A percentile compares a stretch with the other conserved stretches of the same genome.
These are phyloP conservation scores for Ricinus communis DNA, from an alignment of 345 rosid species.

Conservation along the genomic window DNA sequence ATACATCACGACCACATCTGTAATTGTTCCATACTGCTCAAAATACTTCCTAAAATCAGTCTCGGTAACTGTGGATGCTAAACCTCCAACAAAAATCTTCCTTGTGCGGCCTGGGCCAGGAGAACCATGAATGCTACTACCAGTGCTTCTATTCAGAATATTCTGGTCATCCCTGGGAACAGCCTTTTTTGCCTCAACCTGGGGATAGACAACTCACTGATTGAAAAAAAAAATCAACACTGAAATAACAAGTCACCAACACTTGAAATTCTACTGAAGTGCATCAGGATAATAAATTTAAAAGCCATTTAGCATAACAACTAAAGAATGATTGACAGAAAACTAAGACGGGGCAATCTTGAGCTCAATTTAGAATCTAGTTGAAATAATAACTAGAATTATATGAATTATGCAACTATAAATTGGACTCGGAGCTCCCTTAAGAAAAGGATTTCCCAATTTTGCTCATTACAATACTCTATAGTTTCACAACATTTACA, in stretches of 20 bases:
- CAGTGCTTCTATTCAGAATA: slow-evolving; percentile 47
- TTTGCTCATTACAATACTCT: slow-evolving; percentile 1
- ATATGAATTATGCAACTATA: slow-evolving; percentile 38
- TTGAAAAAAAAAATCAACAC: slow-evolving; percentile 25
- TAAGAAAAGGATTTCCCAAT: slow-evolving; percentile 17
- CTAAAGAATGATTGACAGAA: slow-evolving; percentile 7
- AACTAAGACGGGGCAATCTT: slow-evolving; percentile 10
- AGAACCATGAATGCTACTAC: slow-evolving; percentile 57
- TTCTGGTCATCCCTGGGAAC: slow-evolving; percentile 82
- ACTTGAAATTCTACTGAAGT: slow-evolving; percentile 8
- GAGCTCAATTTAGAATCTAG: slow-evolving; percentile 33
- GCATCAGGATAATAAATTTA: neutral
- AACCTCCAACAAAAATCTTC: slow-evolving; percentile 81
- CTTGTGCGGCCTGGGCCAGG: slow-evolving; percentile 67
- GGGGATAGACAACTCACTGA: slow-evolving; percentile 24
- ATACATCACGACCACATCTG: slow-evolving; percentile 81
- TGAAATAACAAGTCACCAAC: slow-evolving; percentile 9
- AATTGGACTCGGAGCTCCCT: slow-evolving; percentile 26
- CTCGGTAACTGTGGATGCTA: slow-evolving; percentile 78
- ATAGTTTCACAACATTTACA: slow-evolving; percentile 8
- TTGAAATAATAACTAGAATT: slow-evolving; percentile 31
- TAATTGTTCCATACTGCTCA: slow-evolving; percentile 74
- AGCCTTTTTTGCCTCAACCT: slow-evolving; percentile 85
- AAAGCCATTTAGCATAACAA: too few species aligned
- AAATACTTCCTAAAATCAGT: slow-evolving; percentile 70